Evolutionary conservation across 768 basidiomycete species (phyloP).

Genomic region (Exsudoporus frostii): DNA sequence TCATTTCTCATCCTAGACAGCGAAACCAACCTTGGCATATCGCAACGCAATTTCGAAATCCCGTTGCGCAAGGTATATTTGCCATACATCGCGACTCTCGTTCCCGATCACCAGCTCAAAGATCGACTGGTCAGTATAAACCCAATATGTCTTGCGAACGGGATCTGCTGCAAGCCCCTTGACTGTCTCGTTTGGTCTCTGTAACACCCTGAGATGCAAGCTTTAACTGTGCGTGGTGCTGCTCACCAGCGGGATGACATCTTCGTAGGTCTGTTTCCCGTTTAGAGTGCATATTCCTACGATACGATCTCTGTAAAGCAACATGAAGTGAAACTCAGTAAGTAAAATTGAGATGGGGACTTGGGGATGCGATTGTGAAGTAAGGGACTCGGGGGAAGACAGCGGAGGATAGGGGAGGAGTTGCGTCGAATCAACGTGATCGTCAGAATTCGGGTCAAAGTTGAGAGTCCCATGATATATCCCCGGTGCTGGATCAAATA

Average conservation of each 20-base stretch:
- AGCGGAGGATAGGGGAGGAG: slow-evolving; percentile 72
- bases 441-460: slow-evolving; percentile 65
- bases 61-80: slow-evolving; percentile 75
- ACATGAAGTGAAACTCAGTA: slow-evolving; percentile 89
- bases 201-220: slow-evolving; percentile 7
- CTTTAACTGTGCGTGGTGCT: background rate
- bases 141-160: slow-evolving; percentile 89
- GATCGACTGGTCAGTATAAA: slow-evolving; percentile 84
- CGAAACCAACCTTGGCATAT: slow-evolving; percentile 68
- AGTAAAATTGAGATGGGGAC: slow-evolving; percentile 74
- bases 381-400: slow-evolving; percentile 25
- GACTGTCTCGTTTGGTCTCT: slow-evolving; percentile 77
- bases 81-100: slow-evolving; percentile 95
- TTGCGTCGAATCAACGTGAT: slow-evolving; percentile 73
- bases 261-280: slow-evolving; percentile 81
- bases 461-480: slow-evolving; percentile 83
- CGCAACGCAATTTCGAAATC: slow-evolving; percentile 76
- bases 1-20: background rate
- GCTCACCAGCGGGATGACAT: slow-evolving; percentile 73
- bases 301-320: slow-evolving; percentile 78
- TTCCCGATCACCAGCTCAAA: slow-evolving; percentile 84
- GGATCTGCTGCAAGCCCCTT: slow-evolving; percentile 80
- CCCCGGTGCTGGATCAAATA: slow-evolving; percentile 59
- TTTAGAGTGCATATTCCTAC: slow-evolving; percentile 76
- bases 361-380: slow-evolving; percentile 28